These are phyloP conservation scores for Penicillium sp. DNA, from an alignment of 2,329 filamentous ascomycete genomes.

Conservation along the genomic window DNA sequence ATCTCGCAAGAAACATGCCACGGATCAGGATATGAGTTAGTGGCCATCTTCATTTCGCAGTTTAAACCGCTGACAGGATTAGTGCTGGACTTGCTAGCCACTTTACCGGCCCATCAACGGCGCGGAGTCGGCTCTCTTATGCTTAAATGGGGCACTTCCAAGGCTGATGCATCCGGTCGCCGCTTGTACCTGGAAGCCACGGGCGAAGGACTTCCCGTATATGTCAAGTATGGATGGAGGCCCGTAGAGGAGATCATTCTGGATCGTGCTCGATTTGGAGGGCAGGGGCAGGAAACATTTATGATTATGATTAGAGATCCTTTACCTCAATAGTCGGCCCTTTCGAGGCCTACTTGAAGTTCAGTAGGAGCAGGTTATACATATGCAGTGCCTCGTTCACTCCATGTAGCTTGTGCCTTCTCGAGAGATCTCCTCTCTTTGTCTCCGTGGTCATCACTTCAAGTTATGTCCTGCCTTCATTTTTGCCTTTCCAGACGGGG, in stretches of 20 bases:
- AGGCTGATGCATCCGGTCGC: slow-evolving; percentile 42
- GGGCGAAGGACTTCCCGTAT: slow-evolving; percentile 45
- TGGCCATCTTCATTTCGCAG: background rate
- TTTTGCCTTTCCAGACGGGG: too few relatives aligned
- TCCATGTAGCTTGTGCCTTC: too few relatives aligned
- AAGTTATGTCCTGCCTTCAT: too few relatives aligned
- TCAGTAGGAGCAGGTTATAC: too few relatives aligned
- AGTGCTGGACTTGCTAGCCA: slow-evolving; percentile 47
- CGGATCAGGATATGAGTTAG: slow-evolving; percentile 24
- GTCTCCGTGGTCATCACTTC: too few relatives aligned
- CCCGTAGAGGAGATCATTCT: slow-evolving; percentile 37
- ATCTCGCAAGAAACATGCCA: slow-evolving; percentile 16
- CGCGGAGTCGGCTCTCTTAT: slow-evolving; percentile 45
- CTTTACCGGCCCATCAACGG: slow-evolving; percentile 43
- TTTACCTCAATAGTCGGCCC: background rate
- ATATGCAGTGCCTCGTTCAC: too few relatives aligned
- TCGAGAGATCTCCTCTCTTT: too few relatives aligned
- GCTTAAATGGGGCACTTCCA: slow-evolving; percentile 46
- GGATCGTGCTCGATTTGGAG: slow-evolving; percentile 30
- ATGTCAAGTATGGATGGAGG: slow-evolving; percentile 48
- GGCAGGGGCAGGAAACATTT: slow-evolving; percentile 17
- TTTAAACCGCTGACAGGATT: background rate
- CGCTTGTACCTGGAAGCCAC: slow-evolving; percentile 52
- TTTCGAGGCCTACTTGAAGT: too few relatives aligned
- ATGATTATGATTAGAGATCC: slow-evolving; percentile 27